Base-by-base conservation (phyloP, 148 eudicot genomes). In the Chenopodium suecicum region DNA sequence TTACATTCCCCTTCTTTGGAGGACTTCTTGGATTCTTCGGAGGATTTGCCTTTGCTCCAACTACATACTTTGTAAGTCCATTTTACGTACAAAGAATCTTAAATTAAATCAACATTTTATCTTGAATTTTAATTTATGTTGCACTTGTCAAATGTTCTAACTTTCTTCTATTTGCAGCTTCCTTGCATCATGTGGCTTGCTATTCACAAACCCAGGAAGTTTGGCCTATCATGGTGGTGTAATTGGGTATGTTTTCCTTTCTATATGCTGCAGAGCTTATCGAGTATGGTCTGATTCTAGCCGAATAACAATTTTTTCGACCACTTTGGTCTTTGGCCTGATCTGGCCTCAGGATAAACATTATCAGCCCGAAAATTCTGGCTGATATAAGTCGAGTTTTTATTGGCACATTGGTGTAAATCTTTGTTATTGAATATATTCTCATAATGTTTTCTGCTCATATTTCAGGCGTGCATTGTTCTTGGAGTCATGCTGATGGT, bases 151-250 rank as follows among this genome's bases (percentile, higher is more conserved):
- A 27, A 67, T n/a, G 64, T 44, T 71, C 4, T 54, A 27, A 16
- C 56, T 12, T 73, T 7, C 17, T 54, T 25, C 23, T 10, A 20
- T 3, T 73, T 48, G 27, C 77, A 86, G 88, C 88, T 86, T 74
- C 88, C 88, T 63, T 86, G 88, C 84, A 34, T 86, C 12, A 86
- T 86, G 79, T 86, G 88, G 88, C 86, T 86, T 29, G 63, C 78
- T 1, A 83, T 86, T 70, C 84, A 86, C 20, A 86, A 83, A 54
- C 88, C 88, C 19, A 86, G 63, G 69, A 81, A 44, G 52, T 83
- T 80, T 50, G 62, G 88, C 54, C 68, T 83, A 12, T 86, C 88
- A 9, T 86, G 88, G 88, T 70, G 70, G 11, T 32, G 46, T 32
- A 86, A 86, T 70, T 86, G 88, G 88, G 88, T 86, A 84, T 25